Evolutionary conservation across 768 basidiomycete species (phyloP).

Genomic region (Kwoniella sp.): DNA sequence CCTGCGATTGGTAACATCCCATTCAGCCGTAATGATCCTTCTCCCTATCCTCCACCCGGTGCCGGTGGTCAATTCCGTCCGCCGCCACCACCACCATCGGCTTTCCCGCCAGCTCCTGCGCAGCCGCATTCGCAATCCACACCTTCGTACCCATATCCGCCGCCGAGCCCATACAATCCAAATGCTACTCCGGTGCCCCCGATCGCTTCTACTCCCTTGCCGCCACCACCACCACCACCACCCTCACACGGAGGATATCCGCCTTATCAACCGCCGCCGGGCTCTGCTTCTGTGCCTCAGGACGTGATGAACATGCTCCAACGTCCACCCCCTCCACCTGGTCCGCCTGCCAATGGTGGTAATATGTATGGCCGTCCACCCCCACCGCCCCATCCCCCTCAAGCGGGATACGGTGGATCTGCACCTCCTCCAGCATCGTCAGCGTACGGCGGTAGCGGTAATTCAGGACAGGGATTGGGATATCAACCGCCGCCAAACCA

Average conservation of each 20-base stretch:
- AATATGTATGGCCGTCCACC: not conserved
- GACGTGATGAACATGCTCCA: not conserved
- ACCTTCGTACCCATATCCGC: constrained; percentile 6
- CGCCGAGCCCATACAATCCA: constrained; percentile 7
- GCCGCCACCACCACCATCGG: not conserved
- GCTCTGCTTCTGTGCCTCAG: not conserved
- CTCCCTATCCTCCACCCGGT: constrained; percentile 11
- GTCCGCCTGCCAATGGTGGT: not conserved
- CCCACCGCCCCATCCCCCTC: not conserved
- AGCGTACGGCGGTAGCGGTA: not conserved
- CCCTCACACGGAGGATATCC: no score
- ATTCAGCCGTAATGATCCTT: constrained; percentile 3
- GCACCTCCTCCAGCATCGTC: not conserved
- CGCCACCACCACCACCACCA: constrained; percentile 17
- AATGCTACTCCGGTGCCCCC: not conserved
- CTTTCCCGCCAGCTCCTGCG: not conserved
- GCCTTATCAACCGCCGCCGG: constrained; percentile 11
- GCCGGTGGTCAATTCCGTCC: constrained; percentile 1
- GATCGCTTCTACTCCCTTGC: not conserved
- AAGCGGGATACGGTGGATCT: not conserved
- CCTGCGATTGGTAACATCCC: not conserved
- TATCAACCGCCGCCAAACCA: constrained; percentile 4
- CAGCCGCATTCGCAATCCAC: not conserved
- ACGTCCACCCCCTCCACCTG: not conserved
- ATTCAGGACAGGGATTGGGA: not conserved